Percentiles rank a stretch among this genome's conserved stretches.
Evolutionary conservation across 306 rosid genomes (phyloP).

Genomic region (Fagus sylvatica): DNA sequence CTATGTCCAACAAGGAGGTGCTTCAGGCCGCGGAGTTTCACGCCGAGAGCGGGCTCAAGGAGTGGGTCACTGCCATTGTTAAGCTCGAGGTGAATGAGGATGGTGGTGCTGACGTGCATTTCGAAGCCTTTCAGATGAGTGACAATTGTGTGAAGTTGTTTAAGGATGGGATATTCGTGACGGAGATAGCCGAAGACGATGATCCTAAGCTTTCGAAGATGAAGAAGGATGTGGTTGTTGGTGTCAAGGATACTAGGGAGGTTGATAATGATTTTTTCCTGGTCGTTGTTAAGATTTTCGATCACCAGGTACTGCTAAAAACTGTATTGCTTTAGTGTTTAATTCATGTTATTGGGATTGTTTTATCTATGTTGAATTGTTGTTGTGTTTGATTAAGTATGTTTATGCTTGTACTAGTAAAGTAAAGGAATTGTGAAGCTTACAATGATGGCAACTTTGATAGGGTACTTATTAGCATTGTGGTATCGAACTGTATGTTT

Average conservation of each 20-base stretch:
- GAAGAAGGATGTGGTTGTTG: conserved; percentile 96
- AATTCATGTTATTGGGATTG: background rate
- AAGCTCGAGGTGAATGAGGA: conserved; percentile 92
- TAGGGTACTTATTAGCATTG: background rate
- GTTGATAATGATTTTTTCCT: conserved; percentile 97
- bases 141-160: conserved; percentile 78
- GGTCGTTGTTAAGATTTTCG: conserved; percentile 83
- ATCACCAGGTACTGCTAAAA: conserved; percentile 69
- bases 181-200: conserved; percentile 60
- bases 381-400: background rate
- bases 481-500: too few relatives aligned
- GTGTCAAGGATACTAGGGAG: conserved; percentile 82
- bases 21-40: conserved; percentile 92
- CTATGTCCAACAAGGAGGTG: conserved; percentile 79
- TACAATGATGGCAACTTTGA: background rate
- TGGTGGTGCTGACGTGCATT: conserved; percentile 81
- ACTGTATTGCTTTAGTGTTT: background rate
- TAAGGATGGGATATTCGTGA: conserved; percentile 80
- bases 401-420: background rate
- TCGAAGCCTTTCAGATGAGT: conserved; percentile 98
- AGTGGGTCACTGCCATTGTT: conserved; percentile 94
- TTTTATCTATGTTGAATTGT: background rate
- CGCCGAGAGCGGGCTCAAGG: conserved; percentile 86
- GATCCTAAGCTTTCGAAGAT: conserved; percentile 87
- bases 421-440: background rate